Evolutionary conservation across 1,139 yeast species (phyloP), one percentile per base, ranked within the genome.

Genomic region (Suhomyces yuchorum): DNA sequence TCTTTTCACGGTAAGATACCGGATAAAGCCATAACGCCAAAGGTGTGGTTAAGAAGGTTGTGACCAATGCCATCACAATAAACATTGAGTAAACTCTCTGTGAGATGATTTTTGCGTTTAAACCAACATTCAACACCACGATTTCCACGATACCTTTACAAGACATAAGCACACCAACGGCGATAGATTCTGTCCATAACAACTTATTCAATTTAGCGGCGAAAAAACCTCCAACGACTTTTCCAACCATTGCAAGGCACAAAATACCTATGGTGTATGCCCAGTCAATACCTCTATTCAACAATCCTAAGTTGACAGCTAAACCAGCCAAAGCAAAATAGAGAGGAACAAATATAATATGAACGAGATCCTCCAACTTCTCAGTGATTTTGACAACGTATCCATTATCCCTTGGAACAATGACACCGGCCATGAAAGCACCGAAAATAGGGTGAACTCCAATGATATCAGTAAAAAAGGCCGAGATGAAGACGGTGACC

Each of bases 141-240:
- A 87, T 82, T 65, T 85, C 92, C 28, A 86, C 92, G 55, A 86
- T 85, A 66, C 96, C 96, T 64, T 87, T 87, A 74, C 96, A 87
- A 9, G 92, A 85, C 93, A 87, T 87, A 56, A 87, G 74, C n/a
- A 85, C 79, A 46, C 95, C 95, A 32, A 86, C 92, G 1, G 91
- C 77, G 32, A 84, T 64, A 2, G 90, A 80, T 61, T 87, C 93
- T 58, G 90, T 77, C 85, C 87, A 84, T 43, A 75, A 72, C 43
- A 87, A 67, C 3, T 86, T 87, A 60, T 78, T 78, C 35, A 81
- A 55, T 55, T 75, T 81, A 1, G 91, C 85, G 37, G 86, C 84
- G 8, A 84, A 51, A 38, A 81, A 69, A 1, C 93, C 93, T 14
- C 93, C 91, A 35, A 70, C 55, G 8, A 86, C 66, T 59, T 87